These are phyloP conservation scores for Cutaneotrichosporon spelunceum DNA, from an alignment of 1,284 basidiomycete species.

Conservation along the genomic window DNA sequence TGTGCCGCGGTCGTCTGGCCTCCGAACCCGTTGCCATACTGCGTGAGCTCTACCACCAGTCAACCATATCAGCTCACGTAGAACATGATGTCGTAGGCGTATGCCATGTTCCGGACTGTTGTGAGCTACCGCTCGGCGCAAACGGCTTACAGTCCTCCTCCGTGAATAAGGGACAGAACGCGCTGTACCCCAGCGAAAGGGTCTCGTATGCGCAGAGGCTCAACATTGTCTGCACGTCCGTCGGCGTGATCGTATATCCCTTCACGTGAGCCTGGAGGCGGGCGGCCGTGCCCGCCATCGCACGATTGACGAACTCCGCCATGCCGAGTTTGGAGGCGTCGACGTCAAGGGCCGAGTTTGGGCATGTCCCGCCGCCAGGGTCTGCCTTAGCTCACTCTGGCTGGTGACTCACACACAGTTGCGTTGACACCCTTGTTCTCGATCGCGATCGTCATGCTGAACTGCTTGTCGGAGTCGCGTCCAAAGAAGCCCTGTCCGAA, in stretches of 20 bases:
- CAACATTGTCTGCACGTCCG: slow-evolving; percentile 43
- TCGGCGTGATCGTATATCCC: slow-evolving; percentile 14
- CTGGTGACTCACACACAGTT: slow-evolving; percentile 47
- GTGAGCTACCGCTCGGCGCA: not conserved
- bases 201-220: slow-evolving; percentile 78
- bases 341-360: slow-evolving; percentile 73
- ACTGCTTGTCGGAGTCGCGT: slow-evolving; percentile 69
- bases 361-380: slow-evolving; percentile 30
- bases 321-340: slow-evolving; percentile 45
- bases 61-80: slow-evolving; percentile 5
- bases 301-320: slow-evolving; percentile 64
- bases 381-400: slow-evolving; percentile 11
- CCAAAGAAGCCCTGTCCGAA: slow-evolving; percentile 86
- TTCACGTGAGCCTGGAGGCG: slow-evolving; percentile 21
- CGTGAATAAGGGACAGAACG: slow-evolving; percentile 85
- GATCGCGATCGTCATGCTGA: slow-evolving; percentile 59
- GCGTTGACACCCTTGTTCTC: slow-evolving; percentile 60
- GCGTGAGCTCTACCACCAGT: not conserved
- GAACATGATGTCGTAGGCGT: slow-evolving; percentile 56
- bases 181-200: slow-evolving; percentile 81
- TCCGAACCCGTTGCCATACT: slow-evolving; percentile 8
- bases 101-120: slow-evolving; percentile 75
- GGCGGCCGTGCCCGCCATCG: slow-evolving; percentile 7
- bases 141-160: slow-evolving; percentile 60
- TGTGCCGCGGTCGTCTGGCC: slow-evolving; percentile 59